Evolutionary conservation across 108 stramenopile species (phyloP), one percentile per base, ranked within the genome.

Genomic region (Pseudonitzschia delicatissima): DNA sequence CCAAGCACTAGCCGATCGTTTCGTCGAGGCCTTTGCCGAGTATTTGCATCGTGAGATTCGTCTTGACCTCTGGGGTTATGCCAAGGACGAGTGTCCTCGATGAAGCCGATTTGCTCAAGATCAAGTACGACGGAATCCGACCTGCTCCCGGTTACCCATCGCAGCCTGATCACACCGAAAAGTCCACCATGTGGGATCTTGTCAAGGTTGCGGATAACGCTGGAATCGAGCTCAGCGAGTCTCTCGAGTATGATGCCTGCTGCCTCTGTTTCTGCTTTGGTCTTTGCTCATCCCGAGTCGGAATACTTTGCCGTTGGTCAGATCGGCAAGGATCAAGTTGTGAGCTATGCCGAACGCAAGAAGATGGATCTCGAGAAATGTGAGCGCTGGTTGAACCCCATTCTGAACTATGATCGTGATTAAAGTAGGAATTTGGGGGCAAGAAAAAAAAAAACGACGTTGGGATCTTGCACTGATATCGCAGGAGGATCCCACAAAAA

Each of bases 11-110:
- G 97, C 96, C 4, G 98, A 98, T 70, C 93, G 99, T 58, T 90
- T 99, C 69, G 99, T 98, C 23, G 99, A 99, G 80, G 99, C 99
- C 8, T 99, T 98, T 82, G 99, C 99, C n/a, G 99, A 99, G 80
- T 91, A 92, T 66, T 67, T 99, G 33, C 99, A 99, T 66, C 87
- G 92, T 29, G 92, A 93, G 42, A 98, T 99, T 37, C 95, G 99
- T 39, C 71, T 74, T 42, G 86, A 97, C 36, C 77, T 97, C 64
- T 99, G 99, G 99, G 99, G 99, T 25, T 99, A 98, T 77, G 98
- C 97, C 32, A 64, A 83, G 44, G 83, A 82, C 36, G 98, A 98
- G 61, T 67, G 75, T 33, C n/a, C 71, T 98, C 49, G 69, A 83
- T 48, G 92, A 95, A 57, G 85, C 82, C 29, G 99, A 99, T 76